A percentile compares a stretch with the other conserved stretches of the same genome.
Evolutionary conservation across 805 yeast species (phyloP).

Genomic region (Metschnikowia aberdeeniae): DNA sequence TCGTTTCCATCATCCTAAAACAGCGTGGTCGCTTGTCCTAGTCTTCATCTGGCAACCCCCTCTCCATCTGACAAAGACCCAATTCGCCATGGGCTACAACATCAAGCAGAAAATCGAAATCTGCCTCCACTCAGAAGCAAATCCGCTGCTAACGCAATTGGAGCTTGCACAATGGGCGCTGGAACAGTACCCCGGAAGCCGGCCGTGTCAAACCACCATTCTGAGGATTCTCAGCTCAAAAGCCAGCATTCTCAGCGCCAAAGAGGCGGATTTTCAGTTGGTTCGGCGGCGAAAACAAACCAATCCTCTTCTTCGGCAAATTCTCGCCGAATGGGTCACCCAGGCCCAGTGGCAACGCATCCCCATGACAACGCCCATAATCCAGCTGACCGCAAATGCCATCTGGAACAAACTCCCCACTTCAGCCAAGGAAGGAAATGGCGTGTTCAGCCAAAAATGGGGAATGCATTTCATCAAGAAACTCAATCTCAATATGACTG

Average conservation of each 20-base stretch:
- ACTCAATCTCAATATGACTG: conserved; percentile 49
- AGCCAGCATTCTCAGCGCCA: conserved; percentile 47
- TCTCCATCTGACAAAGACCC: not conserved
- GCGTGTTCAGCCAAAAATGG: conserved; percentile 65
- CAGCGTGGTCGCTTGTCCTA: not conserved
- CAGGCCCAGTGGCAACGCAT: conserved; percentile 65
- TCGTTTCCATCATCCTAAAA: not conserved
- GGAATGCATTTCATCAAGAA: conserved; percentile 44
- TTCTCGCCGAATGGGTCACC: conserved; percentile 66
- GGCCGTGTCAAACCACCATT: conserved; percentile 67
- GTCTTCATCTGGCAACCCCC: not conserved
- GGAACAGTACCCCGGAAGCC: conserved; percentile 44
- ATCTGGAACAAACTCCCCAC: conserved; percentile 60
- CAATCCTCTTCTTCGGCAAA: conserved; percentile 51
- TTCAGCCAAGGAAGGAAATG: conserved; percentile 55
- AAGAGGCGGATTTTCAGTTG: conserved; percentile 48
- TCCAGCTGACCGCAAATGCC: conserved; percentile 59
- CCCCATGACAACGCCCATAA: conserved; percentile 60
- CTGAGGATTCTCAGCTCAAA: conserved; percentile 57
- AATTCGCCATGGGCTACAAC: conserved; percentile 48
- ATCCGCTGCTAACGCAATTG: conserved; percentile 63
- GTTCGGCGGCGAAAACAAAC: conserved; percentile 52
- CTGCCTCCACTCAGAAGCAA: conserved; percentile 63
- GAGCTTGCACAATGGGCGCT: conserved; percentile 66
- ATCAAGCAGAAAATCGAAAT: conserved; percentile 63